These are phyloP conservation scores for Capronia americana DNA, from an alignment of 2,329 filamentous ascomycete genomes.

Conservation along the genomic window DNA sequence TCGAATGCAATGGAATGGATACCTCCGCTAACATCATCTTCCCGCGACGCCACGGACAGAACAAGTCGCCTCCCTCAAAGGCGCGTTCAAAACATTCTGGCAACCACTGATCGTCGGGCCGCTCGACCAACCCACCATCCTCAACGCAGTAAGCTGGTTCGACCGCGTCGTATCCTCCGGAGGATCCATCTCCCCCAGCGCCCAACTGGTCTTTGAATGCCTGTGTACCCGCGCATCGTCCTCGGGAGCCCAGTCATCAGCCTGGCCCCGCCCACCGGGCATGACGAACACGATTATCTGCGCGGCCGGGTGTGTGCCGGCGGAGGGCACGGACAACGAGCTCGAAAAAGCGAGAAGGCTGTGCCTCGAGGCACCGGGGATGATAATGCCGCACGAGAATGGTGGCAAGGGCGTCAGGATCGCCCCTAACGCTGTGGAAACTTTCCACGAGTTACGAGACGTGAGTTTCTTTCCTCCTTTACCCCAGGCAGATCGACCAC, in stretches of 20 bases:
- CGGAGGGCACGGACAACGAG: constrained; percentile 10
- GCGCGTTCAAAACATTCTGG: constrained; percentile 22
- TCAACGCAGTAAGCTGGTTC: constrained; percentile 16
- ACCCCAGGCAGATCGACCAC: not conserved
- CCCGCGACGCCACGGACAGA: constrained; percentile 2
- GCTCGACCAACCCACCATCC: constrained; percentile 20
- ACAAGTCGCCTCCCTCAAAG: constrained; percentile 18
- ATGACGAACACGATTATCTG: constrained; percentile 24
- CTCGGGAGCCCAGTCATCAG: constrained; percentile 9
- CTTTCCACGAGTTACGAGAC: constrained; percentile 27
- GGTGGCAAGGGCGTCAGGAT: constrained; percentile 6
- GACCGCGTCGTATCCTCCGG: constrained; percentile 13
- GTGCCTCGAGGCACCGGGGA: constrained; percentile 2
- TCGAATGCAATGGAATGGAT: too few relatives aligned
- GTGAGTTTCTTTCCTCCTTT: constrained; percentile 15
- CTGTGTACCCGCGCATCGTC: constrained; percentile 26
- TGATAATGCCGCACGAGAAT: constrained; percentile 6
- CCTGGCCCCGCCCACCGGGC: constrained; percentile 27
- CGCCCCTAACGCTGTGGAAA: constrained; percentile 26
- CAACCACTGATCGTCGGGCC: constrained; percentile 12
- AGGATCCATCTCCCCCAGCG: constrained; percentile 13
- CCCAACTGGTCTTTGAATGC: constrained; percentile 27
- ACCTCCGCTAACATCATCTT: too few relatives aligned
- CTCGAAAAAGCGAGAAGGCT: constrained; percentile 17
- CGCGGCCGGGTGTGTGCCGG: constrained; percentile 18